A percentile compares a stretch with the other conserved stretches of the same genome.
phyloP scores from a whole-genome alignment of 257 asterid genomes.

The Sherardia arvensis region DNA sequence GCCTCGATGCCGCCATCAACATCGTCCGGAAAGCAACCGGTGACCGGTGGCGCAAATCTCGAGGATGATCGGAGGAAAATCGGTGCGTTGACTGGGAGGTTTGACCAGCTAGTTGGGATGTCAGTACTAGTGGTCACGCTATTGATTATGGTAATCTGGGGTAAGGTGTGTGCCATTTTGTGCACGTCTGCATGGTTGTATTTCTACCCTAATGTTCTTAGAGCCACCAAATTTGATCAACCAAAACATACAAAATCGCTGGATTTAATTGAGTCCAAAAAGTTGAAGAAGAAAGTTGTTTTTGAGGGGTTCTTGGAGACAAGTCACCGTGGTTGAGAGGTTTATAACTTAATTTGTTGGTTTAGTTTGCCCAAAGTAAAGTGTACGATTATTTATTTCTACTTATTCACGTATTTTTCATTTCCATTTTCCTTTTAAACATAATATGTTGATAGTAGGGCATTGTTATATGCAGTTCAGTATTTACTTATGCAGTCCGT shows the following conservation, averaged over 20 bases:
- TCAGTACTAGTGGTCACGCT: constrained; percentile 18
- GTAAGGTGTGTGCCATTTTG: constrained; percentile 34
- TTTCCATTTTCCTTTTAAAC: too few relatives aligned
- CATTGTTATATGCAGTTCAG: too few relatives aligned
- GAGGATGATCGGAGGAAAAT: background rate
- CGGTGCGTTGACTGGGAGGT: background rate
- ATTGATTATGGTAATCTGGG: constrained; percentile 29
- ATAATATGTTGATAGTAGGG: too few relatives aligned
- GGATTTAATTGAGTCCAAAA: constrained; percentile 8
- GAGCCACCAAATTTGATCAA: background rate
- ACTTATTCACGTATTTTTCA: background rate
- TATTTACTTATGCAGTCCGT: too few relatives aligned
- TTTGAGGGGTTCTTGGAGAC: constrained; percentile 32
- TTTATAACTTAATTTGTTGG: constrained; percentile 4
- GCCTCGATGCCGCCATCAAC: constrained; percentile 12
- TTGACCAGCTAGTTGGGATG: constrained; percentile 25
- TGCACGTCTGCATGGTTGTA: constrained; percentile 32
- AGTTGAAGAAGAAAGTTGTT: constrained; percentile 27
- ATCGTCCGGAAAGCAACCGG: background rate
- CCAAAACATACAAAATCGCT: background rate
- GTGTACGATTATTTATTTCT: background rate
- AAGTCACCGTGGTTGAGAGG: constrained; percentile 7
- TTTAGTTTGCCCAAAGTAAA: background rate
- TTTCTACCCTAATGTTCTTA: constrained; percentile 9
- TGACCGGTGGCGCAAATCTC: background rate